These are phyloP conservation scores for Haberlea rhodopensis DNA, from an alignment of 257 asterid species.

Conservation along the genomic window DNA sequence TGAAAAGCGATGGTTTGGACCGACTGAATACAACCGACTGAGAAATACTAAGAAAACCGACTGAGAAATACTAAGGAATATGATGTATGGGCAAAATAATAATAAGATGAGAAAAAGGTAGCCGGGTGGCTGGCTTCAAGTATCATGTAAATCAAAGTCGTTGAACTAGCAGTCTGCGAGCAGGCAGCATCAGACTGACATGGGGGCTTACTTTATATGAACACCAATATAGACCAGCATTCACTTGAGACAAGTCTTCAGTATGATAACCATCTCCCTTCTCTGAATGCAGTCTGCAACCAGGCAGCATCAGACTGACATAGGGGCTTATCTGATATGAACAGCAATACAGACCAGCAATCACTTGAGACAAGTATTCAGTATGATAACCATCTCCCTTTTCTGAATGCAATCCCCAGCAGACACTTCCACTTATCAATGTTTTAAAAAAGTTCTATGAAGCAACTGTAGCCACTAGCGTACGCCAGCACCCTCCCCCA, in stretches of 20 bases:
- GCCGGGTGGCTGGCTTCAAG: conserved; percentile 22
- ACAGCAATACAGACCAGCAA: conserved; percentile 23
- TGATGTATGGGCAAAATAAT: conserved; percentile 24
- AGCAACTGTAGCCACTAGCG: background rate
- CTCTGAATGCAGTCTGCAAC: conserved; percentile 14
- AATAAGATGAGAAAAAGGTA: conserved; percentile 22
- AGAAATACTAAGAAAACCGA: conserved; percentile 11
- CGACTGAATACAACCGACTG: conserved; percentile 40
- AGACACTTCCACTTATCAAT: conserved; percentile 8
- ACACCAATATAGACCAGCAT: conserved; percentile 23
- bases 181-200: conserved; percentile 32
- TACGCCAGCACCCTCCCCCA: conserved; percentile 2
- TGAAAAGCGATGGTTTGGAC: conserved; percentile 35
- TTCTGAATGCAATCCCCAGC: conserved; percentile 22
- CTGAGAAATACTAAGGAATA: no score
- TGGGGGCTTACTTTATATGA: conserved; percentile 24
- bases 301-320: conserved; percentile 32
- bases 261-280: conserved; percentile 18
- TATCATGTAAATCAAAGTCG: conserved; percentile 27
- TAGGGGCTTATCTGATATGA: conserved; percentile 25
- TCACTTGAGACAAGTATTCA: conserved; percentile 15
- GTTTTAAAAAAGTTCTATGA: background rate
- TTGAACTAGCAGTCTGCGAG: conserved; percentile 17
- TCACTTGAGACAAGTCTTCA: conserved; percentile 22
- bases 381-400: no score